Base-by-base conservation (phyloP, 164 flowering plant genomes). In the Piper longum region DNA sequence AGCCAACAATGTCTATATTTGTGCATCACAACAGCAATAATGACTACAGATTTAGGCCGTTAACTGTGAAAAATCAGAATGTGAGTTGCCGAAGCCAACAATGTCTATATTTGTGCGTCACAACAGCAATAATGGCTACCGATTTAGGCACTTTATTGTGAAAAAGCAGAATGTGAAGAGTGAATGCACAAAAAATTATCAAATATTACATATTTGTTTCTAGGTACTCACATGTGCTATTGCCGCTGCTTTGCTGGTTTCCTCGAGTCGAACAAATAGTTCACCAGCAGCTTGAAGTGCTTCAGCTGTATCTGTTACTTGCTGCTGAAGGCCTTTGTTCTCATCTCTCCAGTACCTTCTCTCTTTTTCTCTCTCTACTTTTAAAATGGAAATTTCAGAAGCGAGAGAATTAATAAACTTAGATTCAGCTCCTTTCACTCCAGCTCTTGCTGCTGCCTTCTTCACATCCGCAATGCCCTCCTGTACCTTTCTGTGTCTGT, bases 231-330 rank as follows among this genome's bases (percentile, higher is more conserved):
- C 99, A 87, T 87, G 77, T 14, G 95, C 86, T 67, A 76, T 72
- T 57, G 75, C 73, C 66, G 80, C 76, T 55, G 87, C 87, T 71
- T 87, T 97, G 75, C 91, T 97, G 56, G 96, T 87, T 77, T 93
- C 96, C 74, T 87, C 91, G 44, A 93, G 89, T 52, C 97, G 81
- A 57, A 87, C 95, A 61, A 91, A 85, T 55, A 95, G 74, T 70
- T 89, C 97, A 39, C 70, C 93, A 54, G 99, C 99, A 59, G 99
- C 99, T 66, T 91, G 95, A 45, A 95, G 91, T 66, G 99, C 97
- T 72, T 48, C 52, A 66, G 91, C 97, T 52, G 99, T 95, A 75
- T 95, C 99, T 68, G 87, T 77, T 66, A 95, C 68, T 71, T 95
- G 97, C 67, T 91, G 76, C 62, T 84, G 89, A 62, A 95, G 93